Evolutionary conservation across 257 asterid genomes (phyloP), one percentile per base, ranked within the genome.

Genomic region (Plectranthus barbatus): DNA sequence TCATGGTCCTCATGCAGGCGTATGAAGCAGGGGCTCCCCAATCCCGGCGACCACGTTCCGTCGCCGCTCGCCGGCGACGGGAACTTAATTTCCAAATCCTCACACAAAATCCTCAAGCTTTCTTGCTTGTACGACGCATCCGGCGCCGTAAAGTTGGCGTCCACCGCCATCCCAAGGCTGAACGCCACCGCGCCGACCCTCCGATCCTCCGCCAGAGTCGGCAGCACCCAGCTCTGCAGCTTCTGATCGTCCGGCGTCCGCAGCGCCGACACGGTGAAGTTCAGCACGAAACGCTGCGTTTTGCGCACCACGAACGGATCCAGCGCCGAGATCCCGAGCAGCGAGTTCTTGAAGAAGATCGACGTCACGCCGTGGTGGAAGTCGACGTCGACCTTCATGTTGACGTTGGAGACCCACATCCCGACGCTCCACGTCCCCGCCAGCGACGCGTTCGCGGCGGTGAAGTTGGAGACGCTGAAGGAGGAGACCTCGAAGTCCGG

Each of bases 401-500:
- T 76, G 5, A 66, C 62, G 69, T 86, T 86, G 11, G 29, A 4
- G 0, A 76, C 75, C 3, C 48, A 53, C 8, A 85, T 0, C 0
- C 47, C 72, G 1, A 57, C 71, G 5, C 26, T 23, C 87, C 90
- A 83, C 1, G 3, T 18, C 0, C 76, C 84, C 0, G 55, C 2
- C 0, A 80, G 1, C 41, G 36, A 3, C 0, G 78, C 1, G 18
- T 56, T 19, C 2, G 66, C 49, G 2, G 60, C 45, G 11, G n/a
- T 68, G 47, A 86, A 66, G 26, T 72, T 79, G 1, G 88, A 56
- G 4, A 83, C 84, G 0, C 62, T 36, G 13, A 83, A 9, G 0
- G 83, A 61, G 0, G 56, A 5, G 5, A 83, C 72, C 5, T 37
- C 49, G 36, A 86, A 83, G 0, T 72, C 79, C 0, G 88, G 95